Evolutionary conservation across 2,329 filamentous ascomycete species (phyloP).

Genomic region (Ophiostoma sp.): DNA sequence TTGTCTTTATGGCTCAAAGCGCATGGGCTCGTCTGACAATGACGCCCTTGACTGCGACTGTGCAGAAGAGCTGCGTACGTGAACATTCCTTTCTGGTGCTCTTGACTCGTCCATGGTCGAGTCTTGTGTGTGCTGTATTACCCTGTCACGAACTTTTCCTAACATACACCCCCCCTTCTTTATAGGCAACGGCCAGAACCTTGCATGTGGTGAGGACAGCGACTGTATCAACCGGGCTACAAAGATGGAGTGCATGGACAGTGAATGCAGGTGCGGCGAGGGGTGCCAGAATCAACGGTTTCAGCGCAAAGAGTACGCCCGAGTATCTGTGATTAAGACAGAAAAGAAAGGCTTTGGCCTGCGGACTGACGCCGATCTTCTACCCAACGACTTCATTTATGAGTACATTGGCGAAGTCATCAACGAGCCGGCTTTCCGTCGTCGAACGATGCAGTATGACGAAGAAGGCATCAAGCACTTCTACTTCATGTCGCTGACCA

Average conservation of each 20-base stretch:
- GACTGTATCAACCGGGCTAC: slow-evolving; percentile 98
- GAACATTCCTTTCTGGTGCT: no score
- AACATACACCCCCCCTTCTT: slow-evolving; percentile 24
- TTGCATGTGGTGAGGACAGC: slow-evolving; percentile 90
- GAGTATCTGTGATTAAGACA: slow-evolving; percentile 92
- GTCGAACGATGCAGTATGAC: slow-evolving; percentile 88
- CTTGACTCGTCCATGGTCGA: background rate
- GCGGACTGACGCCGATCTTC: slow-evolving; percentile 70
- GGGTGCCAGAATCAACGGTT: slow-evolving; percentile 94
- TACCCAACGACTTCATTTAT: slow-evolving; percentile 86
- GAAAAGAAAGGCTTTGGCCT: slow-evolving; percentile 97
- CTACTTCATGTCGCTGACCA: slow-evolving; percentile 98
- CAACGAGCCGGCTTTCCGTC: slow-evolving; percentile 81
- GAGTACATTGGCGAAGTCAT: slow-evolving; percentile 99
- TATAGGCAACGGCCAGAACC: slow-evolving; percentile 59
- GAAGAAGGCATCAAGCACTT: slow-evolving; percentile 97
- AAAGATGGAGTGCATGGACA: slow-evolving; percentile 87
- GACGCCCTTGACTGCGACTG: slow-evolving; percentile 93
- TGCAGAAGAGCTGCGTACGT: slow-evolving; percentile 88
- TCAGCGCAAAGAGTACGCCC: slow-evolving; percentile 79
- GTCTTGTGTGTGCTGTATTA: no score
- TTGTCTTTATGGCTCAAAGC: slow-evolving; percentile 87
- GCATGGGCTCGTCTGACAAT: slow-evolving; percentile 85
- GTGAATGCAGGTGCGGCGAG: slow-evolving; percentile 79
- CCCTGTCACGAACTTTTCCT: slow-evolving; percentile 8